Evolutionary conservation across 202 grass and related monocot genomes (phyloP).

Genomic region (Cymbopogon flexuosus): DNA sequence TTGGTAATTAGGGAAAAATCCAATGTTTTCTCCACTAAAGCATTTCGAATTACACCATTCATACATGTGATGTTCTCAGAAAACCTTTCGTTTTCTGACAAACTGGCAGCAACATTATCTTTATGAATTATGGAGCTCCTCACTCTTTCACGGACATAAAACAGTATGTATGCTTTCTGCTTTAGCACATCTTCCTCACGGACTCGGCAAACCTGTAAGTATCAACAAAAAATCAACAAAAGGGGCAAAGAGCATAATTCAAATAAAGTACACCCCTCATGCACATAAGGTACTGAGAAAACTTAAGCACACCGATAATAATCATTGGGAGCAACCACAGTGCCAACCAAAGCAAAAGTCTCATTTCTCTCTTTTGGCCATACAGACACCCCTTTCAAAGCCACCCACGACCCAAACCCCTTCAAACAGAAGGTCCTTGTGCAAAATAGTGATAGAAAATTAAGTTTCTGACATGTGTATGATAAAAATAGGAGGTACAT

Average conservation of each 20-base stretch:
- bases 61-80: conserved; percentile 28
- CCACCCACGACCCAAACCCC: not conserved
- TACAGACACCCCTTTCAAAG: not conserved
- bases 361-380: not conserved
- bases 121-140: conserved; percentile 25
- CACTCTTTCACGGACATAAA: conserved; percentile 89
- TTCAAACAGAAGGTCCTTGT: not conserved
- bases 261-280: conserved; percentile 8
- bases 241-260: not conserved
- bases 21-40: conserved; percentile 23
- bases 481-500: not conserved
- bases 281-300: not conserved
- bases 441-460: not conserved
- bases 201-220: conserved; percentile 81
- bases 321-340: not conserved
- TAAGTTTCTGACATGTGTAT: not conserved
- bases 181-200: conserved; percentile 72
- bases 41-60: conserved; percentile 37
- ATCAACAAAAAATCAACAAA: conserved; percentile 18
- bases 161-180: conserved; percentile 93
- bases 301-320: not conserved
- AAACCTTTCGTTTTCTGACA: conserved; percentile 23
- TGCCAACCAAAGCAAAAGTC: not conserved
- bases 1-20: not conserved
- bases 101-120: conserved; percentile 36